Conservation (phyloP, 1,284 basidiomycete species). For the Melampsora occidentalis region DNA sequence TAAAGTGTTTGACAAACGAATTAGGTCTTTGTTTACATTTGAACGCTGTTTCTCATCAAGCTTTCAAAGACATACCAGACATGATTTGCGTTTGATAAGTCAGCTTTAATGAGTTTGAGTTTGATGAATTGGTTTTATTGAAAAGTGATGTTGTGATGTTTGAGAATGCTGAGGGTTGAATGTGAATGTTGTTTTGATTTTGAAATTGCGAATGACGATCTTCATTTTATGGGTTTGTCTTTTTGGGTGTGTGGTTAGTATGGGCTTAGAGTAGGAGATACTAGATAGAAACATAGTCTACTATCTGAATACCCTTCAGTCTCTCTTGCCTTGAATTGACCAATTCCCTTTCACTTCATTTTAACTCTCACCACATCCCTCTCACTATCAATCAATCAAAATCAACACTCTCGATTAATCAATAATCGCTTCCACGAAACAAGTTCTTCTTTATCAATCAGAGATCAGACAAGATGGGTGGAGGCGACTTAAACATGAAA, state of each 20-base stretch:
- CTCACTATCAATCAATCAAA: neutral
- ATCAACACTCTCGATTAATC: neutral
- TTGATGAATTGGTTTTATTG: neutral
- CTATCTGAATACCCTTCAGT: neutral
- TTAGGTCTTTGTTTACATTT: no score
- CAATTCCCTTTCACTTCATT: no score
- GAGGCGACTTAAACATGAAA: slow-evolving; percentile 43
- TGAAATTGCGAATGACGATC: no score
- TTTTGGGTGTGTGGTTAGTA: no score
- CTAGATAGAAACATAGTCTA: no score
- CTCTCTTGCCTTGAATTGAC: neutral
- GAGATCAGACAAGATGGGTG: slow-evolving; percentile 26
- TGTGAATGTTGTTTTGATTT: neutral
- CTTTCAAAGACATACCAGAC: no score
- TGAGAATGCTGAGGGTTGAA: neutral
- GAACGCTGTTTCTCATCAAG: no score
- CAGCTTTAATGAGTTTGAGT: neutral
- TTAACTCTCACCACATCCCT: neutral
- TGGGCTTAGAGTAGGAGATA: no score
- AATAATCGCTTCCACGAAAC: neutral
- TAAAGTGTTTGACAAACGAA: no score
- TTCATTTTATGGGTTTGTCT: no score
- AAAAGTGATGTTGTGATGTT: neutral
- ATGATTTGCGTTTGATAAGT: no score
- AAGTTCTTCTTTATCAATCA: neutral